A percentile compares a stretch with the other conserved stretches of the same genome.
Conservation (phyloP, 75 land plant genomes). For the Azolla pinnata region DNA sequence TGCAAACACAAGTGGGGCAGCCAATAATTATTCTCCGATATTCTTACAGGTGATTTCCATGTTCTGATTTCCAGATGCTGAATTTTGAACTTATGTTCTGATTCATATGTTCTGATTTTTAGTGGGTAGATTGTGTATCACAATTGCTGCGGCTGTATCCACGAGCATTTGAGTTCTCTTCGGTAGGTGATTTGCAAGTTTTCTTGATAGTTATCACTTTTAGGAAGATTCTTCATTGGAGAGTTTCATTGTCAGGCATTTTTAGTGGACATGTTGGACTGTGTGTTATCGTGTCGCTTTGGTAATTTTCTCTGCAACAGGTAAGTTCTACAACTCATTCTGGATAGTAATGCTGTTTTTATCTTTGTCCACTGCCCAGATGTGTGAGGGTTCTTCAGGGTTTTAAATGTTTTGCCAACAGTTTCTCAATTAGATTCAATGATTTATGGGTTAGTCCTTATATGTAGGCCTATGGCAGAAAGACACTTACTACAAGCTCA, state of each 20-base stretch:
- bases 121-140: slow-evolving; percentile 97
- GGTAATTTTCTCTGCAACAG: slow-evolving; percentile 97
- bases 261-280: slow-evolving; percentile 81
- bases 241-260: no score
- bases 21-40: slow-evolving; percentile 77
- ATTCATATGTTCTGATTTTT: slow-evolving; percentile 9
- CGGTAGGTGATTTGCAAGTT: no score
- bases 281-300: slow-evolving; percentile 84
- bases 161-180: slow-evolving; percentile 88
- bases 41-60: slow-evolving; percentile 64
- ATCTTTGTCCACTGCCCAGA: no score
- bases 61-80: background rate
- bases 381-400: no score
- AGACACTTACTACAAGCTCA: background rate
- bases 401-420: no score
- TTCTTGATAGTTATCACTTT: no score
- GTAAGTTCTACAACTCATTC: no score
- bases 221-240: no score
- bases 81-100: background rate
- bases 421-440: no score
- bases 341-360: no score
- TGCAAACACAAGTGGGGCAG: slow-evolving; percentile 43
- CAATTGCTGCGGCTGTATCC: slow-evolving; percentile 88
- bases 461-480: no score
- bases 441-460: no score